Evolutionary conservation across 768 basidiomycete species (phyloP).

Genomic region (Candolleomyces aberdarensis): DNA sequence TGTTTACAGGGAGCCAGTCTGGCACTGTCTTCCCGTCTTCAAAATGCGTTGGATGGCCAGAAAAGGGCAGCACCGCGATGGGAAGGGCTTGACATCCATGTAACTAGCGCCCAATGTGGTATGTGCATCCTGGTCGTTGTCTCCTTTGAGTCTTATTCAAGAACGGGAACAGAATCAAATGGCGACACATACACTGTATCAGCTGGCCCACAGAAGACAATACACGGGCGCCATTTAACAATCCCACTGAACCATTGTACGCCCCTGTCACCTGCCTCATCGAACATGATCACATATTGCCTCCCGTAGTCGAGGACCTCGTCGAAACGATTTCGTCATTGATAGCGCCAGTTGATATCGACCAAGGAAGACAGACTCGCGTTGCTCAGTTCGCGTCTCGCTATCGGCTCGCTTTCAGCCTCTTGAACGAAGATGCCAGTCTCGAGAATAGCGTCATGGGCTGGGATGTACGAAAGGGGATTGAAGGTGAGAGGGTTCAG

Average conservation of each 20-base stretch:
- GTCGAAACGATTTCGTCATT: slow-evolving; percentile 31
- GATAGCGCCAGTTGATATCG: slow-evolving; percentile 18
- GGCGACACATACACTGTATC: background rate
- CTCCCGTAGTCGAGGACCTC: slow-evolving; percentile 16
- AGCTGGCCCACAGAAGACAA: background rate
- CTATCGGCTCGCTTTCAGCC: slow-evolving; percentile 87
- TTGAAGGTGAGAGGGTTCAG: slow-evolving; percentile 50
- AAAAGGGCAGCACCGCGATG: background rate
- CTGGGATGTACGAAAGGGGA: slow-evolving; percentile 72
- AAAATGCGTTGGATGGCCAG: slow-evolving; percentile 15
- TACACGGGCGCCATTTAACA: background rate
- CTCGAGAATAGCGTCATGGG: slow-evolving; percentile 52
- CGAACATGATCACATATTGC: background rate
- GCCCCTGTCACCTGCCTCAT: background rate
- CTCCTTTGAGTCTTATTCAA: background rate
- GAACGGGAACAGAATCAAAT: background rate
- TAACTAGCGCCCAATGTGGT: background rate
- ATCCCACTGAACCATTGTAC: background rate
- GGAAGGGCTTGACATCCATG: background rate
- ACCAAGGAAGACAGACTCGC: slow-evolving; percentile 19
- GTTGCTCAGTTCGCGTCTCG: slow-evolving; percentile 75
- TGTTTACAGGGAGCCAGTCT: slow-evolving; percentile 17
- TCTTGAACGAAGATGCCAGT: slow-evolving; percentile 87
- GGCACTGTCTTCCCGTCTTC: slow-evolving; percentile 16
- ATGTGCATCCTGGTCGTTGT: background rate